Evolutionary conservation across 352 stramenopile species (phyloP).

Genomic region (Thalassiosira mediterranea): DNA sequence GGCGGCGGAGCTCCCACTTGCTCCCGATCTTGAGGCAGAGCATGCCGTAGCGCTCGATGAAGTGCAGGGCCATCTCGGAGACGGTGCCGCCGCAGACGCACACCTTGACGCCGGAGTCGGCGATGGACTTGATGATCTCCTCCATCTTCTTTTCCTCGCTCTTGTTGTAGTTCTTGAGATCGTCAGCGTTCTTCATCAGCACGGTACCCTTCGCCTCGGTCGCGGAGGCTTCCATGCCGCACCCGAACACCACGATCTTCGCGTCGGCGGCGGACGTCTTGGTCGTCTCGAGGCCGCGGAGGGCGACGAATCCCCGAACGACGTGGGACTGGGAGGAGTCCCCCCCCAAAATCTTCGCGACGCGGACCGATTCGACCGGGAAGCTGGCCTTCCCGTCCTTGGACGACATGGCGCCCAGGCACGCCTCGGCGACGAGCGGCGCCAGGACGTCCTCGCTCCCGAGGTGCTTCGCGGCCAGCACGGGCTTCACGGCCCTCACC

Average conservation of each 20-base stretch:
- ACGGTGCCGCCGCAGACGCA: conserved; percentile 96
- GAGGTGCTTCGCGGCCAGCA: conserved; percentile 97
- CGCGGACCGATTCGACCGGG: conserved; percentile 97
- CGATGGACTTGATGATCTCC: conserved; percentile 96
- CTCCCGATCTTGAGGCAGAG: conserved; percentile 96
- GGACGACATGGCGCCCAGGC: conserved; percentile 86
- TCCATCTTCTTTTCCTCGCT: conserved; percentile 97
- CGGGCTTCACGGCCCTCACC: conserved; percentile 90
- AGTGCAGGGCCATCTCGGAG: conserved; percentile 99
- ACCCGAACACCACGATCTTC: conserved; percentile 97
- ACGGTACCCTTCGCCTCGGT: conserved; percentile 99
- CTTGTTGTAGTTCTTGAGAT: conserved; percentile 99
- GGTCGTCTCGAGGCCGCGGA: conserved; percentile 91
- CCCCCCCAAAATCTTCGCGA: conserved; percentile 96
- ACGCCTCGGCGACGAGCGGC: conserved; percentile 93
- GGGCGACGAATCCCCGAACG: conserved; percentile 97
- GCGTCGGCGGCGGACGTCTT: conserved; percentile 91
- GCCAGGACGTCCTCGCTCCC: conserved; percentile 94
- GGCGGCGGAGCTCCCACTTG: conserved; percentile 98
- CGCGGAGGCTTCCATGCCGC: conserved; percentile 94
- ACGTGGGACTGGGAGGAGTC: conserved; percentile 94
- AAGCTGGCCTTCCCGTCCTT: conserved; percentile 87
- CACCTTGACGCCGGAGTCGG: conserved; percentile 93
- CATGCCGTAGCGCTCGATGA: conserved; percentile 97
- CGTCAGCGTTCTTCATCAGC: conserved; percentile 98